Conservation (phyloP, 2,329 filamentous ascomycete species). For the Exophiala sp. region DNA sequence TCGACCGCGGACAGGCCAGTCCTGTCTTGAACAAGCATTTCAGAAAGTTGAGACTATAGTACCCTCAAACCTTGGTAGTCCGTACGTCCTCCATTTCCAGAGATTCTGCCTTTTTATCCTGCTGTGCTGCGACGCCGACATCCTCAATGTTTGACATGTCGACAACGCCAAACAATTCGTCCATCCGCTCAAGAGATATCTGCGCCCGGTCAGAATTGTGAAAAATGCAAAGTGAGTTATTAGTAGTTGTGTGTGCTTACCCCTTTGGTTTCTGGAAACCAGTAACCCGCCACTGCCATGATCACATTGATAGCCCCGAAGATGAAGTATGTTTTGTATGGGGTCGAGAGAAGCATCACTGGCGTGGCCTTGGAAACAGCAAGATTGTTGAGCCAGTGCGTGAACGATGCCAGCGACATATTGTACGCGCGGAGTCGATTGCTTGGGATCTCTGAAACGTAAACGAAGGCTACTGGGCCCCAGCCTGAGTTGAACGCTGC, state of each 20-base stretch:
- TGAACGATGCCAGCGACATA: conserved; percentile 64
- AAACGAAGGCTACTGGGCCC: conserved; percentile 71
- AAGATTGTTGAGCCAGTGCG: conserved; percentile 72
- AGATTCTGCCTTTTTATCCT: background rate
- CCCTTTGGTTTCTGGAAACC: conserved; percentile 69
- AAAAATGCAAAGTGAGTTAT: background rate
- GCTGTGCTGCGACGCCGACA: background rate
- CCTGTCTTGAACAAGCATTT: no score
- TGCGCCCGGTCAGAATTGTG: background rate
- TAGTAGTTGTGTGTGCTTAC: conserved; percentile 30
- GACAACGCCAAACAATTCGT: conserved; percentile 59
- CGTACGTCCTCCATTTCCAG: background rate
- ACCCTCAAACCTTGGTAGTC: background rate
- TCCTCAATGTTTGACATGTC: conserved; percentile 1
- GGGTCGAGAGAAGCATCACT: conserved; percentile 57
- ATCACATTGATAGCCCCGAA: conserved; percentile 66
- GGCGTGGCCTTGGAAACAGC: conserved; percentile 55
- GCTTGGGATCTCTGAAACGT: conserved; percentile 67
- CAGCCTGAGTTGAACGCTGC: conserved; percentile 64
- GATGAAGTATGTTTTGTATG: conserved; percentile 63
- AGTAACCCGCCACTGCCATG: conserved; percentile 64
- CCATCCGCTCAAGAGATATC: conserved; percentile 57
- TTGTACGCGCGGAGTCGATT: conserved; percentile 64
- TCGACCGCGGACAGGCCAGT: no score
- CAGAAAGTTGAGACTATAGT: no score